Conservation (phyloP, 345 rosid species). For the Ceriops decandra region DNA sequence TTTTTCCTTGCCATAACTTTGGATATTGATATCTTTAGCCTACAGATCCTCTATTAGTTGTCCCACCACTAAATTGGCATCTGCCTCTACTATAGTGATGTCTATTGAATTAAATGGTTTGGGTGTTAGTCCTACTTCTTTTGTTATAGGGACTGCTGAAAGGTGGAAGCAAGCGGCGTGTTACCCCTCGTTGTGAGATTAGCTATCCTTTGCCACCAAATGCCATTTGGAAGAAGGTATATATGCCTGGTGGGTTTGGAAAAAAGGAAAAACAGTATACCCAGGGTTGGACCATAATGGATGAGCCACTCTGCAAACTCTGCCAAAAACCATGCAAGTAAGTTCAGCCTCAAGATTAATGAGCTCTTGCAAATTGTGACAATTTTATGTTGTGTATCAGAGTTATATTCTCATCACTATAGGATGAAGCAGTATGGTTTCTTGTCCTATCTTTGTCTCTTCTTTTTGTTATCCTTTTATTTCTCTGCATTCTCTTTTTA, state of each 20-base stretch:
- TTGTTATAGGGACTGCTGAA: constrained; percentile 72
- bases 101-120: constrained; percentile 12
- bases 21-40: not conserved
- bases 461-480: not conserved
- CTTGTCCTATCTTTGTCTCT: not conserved
- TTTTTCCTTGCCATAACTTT: not conserved
- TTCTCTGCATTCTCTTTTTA: not conserved
- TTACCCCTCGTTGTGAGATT: constrained; percentile 63
- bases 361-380: constrained; percentile 4
- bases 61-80: too few relatives aligned
- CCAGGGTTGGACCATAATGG: constrained; percentile 70
- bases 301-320: constrained; percentile 92
- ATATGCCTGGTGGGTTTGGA: constrained; percentile 41
- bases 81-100: too few relatives aligned
- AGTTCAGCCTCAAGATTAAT: constrained; percentile 21
- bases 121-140: constrained; percentile 13
- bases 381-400: not conserved
- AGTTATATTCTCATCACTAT: not conserved
- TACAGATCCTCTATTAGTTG: not conserved
- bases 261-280: constrained; percentile 71
- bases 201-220: constrained; percentile 64
- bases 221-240: constrained; percentile 73
- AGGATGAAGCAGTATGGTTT: not conserved
- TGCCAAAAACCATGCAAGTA: constrained; percentile 84
- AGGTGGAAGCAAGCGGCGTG: constrained; percentile 82